Evolutionary conservation across 306 rosid species (phyloP), one percentile per base, ranked within the genome.

Genomic region (Rubus idaeus): DNA sequence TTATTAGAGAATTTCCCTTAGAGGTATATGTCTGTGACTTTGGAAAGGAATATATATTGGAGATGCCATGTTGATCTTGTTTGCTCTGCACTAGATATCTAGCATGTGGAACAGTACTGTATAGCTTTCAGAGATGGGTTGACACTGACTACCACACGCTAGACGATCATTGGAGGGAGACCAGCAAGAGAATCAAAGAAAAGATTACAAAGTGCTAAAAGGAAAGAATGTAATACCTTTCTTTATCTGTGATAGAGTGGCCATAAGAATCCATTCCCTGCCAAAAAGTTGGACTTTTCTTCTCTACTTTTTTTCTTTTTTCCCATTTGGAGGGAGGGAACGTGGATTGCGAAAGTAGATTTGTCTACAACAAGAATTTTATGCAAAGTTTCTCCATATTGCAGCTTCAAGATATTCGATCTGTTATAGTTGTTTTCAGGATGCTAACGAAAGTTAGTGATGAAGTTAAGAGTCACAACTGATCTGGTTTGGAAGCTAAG

Each of bases 191-290:
- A 90, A 90, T 85, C 83, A 81, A 87, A 75, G 65, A 64, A 86
- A 57, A 58, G 56, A 16, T 46, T 49, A 40, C 76, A 73, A 73
- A 78, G 74, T 42, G 63, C 64, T 70, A 74, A 82, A 85, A 68
- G 88, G 78, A 55, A 75, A 88, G 98, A 94, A 94, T 91, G 83
- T 60, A 79, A 89, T 91, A 68, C 91, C 89, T 79, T 85, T 87
- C 93, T 89, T 83, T 87, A 73, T 77, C 69, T 40, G 57, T 84
- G 83, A 83, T 76, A 90, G 91, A 89, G 89, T 35, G 35, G 35
- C 35, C 78, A 75, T 87, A 87, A 84, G 92, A 91, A 86, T 90
- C 90, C 64, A 68, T 65, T 41, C 76, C 84, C 82, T 40, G 71
- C 69, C 69, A 45, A 78, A 91, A 86, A 82, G 77, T 76, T 64